Evolutionary conservation across 108 stramenopile genomes (phyloP), one percentile per base, ranked within the genome.

Genomic region (Chaetoceros tenuissimus): DNA sequence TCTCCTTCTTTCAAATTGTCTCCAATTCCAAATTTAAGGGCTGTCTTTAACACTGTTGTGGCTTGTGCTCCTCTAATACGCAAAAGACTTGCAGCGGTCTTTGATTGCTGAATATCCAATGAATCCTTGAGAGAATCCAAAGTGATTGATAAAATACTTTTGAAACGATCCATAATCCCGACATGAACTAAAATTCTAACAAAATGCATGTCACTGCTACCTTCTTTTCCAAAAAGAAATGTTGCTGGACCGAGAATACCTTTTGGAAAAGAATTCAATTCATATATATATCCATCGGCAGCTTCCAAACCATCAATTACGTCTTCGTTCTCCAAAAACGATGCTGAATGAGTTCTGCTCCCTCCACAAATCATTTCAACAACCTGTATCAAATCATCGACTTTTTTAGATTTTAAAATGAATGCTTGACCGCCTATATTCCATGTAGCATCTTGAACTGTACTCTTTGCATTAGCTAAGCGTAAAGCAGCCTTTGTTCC

Each of bases 361-460:
- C 24, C 24, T 19, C 64, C 67, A 58, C 67, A 68, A 45, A 72
- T 34, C 31, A 20, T 68, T 53, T 48, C 31, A 18, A 68, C 30
- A 3, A 65, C 22, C 16, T 28, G 52, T 49, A 29, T 58, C n/a
- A 69, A 28, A 46, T 28, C 40, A 21, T 55, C 62, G 28, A 23
- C 20, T 50, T 63, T 46, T 19, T 13, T 20, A 28, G 62, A 46
- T 24, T 40, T 50, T 18, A 73, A 21, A 18, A 53, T 47, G 10
- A 73, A 57, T 1, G 67, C 67, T 40, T 62, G 48, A 22, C 72
- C 72, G 59, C 59, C 57, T 0, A 69, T 45, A 23, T 63, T 64
- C 83, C 83, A 90, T 17, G 82, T 78, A 27, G 71, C 67, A 71
- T 91, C 89, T 47, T 81, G 80, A 23, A 90, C 31, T 8, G 70